A percentile compares a stretch with the other conserved stretches of the same genome.
Conservation (phyloP, 768 basidiomycete species). For the Tricholoma furcatifolium region DNA sequence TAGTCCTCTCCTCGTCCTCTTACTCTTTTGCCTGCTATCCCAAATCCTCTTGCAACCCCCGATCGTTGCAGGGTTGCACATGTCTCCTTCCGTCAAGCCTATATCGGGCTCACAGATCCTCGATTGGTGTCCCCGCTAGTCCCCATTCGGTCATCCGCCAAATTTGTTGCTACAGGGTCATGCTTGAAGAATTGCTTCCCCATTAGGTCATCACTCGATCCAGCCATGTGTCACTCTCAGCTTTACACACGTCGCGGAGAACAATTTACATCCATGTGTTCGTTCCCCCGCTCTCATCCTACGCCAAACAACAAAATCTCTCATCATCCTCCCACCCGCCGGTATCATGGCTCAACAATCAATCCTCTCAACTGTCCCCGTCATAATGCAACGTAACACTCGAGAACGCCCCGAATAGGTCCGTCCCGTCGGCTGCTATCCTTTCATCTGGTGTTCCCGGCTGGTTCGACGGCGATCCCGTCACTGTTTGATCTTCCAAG, state of each 20-base stretch:
- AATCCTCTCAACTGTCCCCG: slow-evolving; percentile 47
- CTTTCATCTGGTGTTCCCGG: slow-evolving; percentile 39
- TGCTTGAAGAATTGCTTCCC: slow-evolving; percentile 21
- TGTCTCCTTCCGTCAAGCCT: slow-evolving; percentile 18
- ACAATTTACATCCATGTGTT: slow-evolving; percentile 12
- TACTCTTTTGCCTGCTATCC: no score
- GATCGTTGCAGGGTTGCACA: slow-evolving; percentile 10
- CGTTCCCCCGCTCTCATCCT: neutral
- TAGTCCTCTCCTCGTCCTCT: neutral
- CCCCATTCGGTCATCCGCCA: slow-evolving; percentile 25
- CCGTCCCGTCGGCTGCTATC: slow-evolving; percentile 42
- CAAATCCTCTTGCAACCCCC: neutral
- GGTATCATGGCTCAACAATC: neutral
- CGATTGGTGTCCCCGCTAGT: slow-evolving; percentile 22
- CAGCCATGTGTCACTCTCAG: slow-evolving; percentile 15
- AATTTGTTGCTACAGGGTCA: slow-evolving; percentile 28
- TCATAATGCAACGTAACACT: slow-evolving; percentile 89
- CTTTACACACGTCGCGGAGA: slow-evolving; percentile 25
- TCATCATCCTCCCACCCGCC: neutral
- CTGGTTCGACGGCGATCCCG: slow-evolving; percentile 21
- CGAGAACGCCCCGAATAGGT: slow-evolving; percentile 85
- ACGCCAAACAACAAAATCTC: neutral
- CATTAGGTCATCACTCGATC: slow-evolving; percentile 22
- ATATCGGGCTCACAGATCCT: slow-evolving; percentile 26
- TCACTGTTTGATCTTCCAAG: slow-evolving; percentile 65